Percentiles rank a stretch among this genome's conserved stretches.
phyloP scores from a whole-genome alignment of 2,329 filamentous ascomycete genomes.

The Teratosphaeria zuluensis region DNA sequence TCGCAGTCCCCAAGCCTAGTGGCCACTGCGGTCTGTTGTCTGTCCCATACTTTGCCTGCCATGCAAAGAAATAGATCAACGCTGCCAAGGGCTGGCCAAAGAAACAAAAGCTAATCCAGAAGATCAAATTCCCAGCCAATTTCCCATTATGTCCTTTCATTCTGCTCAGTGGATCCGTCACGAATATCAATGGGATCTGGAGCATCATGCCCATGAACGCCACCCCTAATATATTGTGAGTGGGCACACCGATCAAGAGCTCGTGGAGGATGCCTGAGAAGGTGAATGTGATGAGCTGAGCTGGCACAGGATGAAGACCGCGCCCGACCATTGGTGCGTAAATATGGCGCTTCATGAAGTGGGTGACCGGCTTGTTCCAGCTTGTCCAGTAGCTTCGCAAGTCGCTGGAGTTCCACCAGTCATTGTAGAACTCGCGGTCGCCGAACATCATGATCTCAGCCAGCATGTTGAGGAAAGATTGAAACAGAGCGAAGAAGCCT shows the following conservation, averaged over 20 bases:
- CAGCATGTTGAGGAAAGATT: conserved; percentile 81
- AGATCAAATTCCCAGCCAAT: conserved; percentile 82
- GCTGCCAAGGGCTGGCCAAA: conserved; percentile 90
- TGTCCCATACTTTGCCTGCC: conserved; percentile 88
- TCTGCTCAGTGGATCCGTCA: conserved; percentile 72
- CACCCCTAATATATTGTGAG: conserved; percentile 63
- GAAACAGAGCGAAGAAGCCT: conserved; percentile 94
- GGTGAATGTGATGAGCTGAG: conserved; percentile 75
- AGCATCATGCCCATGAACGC: conserved; percentile 91
- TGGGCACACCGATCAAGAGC: conserved; percentile 83
- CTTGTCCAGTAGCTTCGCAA: conserved; percentile 85
- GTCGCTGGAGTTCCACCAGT: conserved; percentile 94
- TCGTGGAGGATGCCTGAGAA: conserved; percentile 87
- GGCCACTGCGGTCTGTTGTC: conserved; percentile 11
- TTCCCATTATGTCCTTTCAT: conserved; percentile 66
- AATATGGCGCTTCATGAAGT: conserved; percentile 91
- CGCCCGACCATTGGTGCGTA: conserved; percentile 66
- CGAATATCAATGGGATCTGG: conserved; percentile 75
- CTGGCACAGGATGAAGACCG: conserved; percentile 61
- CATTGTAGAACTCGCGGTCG: conserved; percentile 88
- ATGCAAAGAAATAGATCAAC: conserved; percentile 92
- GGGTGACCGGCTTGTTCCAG: conserved; percentile 96
- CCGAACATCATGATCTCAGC: conserved; percentile 85
- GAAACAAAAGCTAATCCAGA: conserved; percentile 69
- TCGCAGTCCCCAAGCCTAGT: conserved; percentile 1